These are phyloP conservation scores for Fusarium sp. DNA, from an alignment of 2,329 filamentous ascomycete species.

Conservation along the genomic window DNA sequence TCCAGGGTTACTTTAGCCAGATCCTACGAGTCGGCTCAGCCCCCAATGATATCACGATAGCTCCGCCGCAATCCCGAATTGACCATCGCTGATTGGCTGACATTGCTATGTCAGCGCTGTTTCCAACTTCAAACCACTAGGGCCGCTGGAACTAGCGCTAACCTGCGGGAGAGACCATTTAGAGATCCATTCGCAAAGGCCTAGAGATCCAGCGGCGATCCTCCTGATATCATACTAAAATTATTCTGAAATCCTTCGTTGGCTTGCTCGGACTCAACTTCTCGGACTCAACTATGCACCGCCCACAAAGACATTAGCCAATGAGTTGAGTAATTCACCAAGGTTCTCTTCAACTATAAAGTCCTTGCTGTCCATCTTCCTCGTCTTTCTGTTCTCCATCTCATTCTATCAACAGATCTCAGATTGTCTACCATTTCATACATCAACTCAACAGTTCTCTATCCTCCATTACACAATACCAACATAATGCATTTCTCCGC, in stretches of 20 bases:
- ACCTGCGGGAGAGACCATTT: not conserved
- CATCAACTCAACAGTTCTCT: rapidly evolving
- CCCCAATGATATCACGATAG: not conserved
- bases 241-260: not conserved
- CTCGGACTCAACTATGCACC: not conserved
- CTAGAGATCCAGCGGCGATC: rapidly evolving
- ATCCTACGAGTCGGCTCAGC: not conserved
- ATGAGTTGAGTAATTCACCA: not conserved
- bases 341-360: not conserved
- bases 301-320: rapidly evolving
- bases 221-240: rapidly evolving
- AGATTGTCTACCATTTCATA: not conserved
- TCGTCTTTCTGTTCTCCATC: not conserved
- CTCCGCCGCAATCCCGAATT: not conserved
- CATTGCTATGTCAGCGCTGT: rapidly evolving
- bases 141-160: not conserved
- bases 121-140: not conserved
- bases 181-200: not conserved
- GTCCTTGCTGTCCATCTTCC: rapidly evolving
- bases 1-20: not conserved
- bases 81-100: too few species aligned
- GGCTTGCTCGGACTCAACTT: too few species aligned
- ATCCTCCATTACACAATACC: not conserved
- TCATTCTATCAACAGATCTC: not conserved
- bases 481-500: not conserved